Percentiles rank a stretch among this genome's conserved stretches.
Conservation (phyloP, 1,139 yeast species). For the Cylindricascospora bacillispora region DNA sequence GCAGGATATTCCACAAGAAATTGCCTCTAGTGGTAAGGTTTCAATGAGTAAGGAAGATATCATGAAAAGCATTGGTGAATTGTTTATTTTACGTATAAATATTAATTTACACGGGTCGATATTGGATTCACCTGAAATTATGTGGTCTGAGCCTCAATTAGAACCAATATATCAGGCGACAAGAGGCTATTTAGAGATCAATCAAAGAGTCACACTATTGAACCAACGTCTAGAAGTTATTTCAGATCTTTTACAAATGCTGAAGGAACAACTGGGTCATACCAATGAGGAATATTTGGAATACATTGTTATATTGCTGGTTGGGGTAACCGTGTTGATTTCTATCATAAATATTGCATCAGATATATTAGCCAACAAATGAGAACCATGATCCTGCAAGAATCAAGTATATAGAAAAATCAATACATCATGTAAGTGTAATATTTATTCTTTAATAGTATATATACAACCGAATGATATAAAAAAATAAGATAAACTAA, state of each 20-base stretch:
- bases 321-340: constrained; percentile 83
- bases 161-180: constrained; percentile 97
- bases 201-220: constrained; percentile 77
- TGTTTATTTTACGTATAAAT: constrained; percentile 79
- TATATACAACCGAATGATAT: too few relatives aligned
- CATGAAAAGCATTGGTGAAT: constrained; percentile 92
- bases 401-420: too few relatives aligned
- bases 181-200: constrained; percentile 85
- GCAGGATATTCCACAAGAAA: constrained; percentile 90
- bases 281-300: constrained; percentile 85
- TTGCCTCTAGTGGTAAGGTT: constrained; percentile 88
- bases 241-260: constrained; percentile 84
- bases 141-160: constrained; percentile 98
- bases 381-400: too few relatives aligned
- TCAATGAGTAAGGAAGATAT: constrained; percentile 89
- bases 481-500: too few relatives aligned
- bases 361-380: constrained; percentile 27
- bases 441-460: too few relatives aligned
- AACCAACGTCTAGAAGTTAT: constrained; percentile 90
- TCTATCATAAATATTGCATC: constrained; percentile 60
- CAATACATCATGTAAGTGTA: too few relatives aligned
- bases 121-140: constrained; percentile 87
- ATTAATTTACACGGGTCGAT: constrained; percentile 92
- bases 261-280: constrained; percentile 92
- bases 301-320: constrained; percentile 81